Percentiles rank a stretch among this genome's conserved stretches.
phyloP scores from a whole-genome alignment of 495 filamentous ascomycete genomes.

The Aspergillus bertholletiae region DNA sequence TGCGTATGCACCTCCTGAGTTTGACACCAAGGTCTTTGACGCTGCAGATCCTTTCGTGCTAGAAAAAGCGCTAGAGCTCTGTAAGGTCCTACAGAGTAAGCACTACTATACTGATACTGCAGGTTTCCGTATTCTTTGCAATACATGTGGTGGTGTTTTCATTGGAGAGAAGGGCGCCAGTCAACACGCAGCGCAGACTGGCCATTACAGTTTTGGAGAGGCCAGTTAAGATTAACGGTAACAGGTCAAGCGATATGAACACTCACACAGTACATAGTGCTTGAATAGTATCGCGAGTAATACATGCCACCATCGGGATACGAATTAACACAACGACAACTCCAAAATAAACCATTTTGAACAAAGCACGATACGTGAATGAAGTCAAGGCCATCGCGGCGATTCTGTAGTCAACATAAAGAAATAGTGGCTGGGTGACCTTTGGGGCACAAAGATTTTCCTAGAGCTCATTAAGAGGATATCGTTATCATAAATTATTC shows the following conservation, averaged over 20 bases:
- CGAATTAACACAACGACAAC: no score
- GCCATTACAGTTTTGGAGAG: conserved; percentile 74
- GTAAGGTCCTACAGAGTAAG: conserved; percentile 61
- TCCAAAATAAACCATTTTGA: no score
- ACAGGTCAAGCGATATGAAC: neutral
- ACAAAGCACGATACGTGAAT: no score
- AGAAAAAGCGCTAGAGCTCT: conserved; percentile 66
- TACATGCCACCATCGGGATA: neutral
- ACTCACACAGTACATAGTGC: neutral
- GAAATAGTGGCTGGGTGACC: neutral
- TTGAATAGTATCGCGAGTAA: no score
- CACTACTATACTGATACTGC: conserved; percentile 93
- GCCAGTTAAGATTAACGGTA: conserved; percentile 24
- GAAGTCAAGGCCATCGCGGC: no score
- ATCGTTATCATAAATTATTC: conserved; percentile 12
- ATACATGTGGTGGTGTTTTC: conserved; percentile 65
- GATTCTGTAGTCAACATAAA: neutral
- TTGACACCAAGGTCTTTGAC: conserved; percentile 78
- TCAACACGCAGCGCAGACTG: conserved; percentile 62
- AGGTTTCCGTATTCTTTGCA: conserved; percentile 78
- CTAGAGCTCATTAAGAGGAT: neutral
- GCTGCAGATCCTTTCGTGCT: conserved; percentile 65
- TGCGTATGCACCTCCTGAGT: conserved; percentile 59
- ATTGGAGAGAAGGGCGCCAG: conserved; percentile 70
- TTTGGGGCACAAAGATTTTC: neutral